phyloP scores from a whole-genome alignment of 768 basidiomycete genomes.

The Suillus ampliporus region DNA sequence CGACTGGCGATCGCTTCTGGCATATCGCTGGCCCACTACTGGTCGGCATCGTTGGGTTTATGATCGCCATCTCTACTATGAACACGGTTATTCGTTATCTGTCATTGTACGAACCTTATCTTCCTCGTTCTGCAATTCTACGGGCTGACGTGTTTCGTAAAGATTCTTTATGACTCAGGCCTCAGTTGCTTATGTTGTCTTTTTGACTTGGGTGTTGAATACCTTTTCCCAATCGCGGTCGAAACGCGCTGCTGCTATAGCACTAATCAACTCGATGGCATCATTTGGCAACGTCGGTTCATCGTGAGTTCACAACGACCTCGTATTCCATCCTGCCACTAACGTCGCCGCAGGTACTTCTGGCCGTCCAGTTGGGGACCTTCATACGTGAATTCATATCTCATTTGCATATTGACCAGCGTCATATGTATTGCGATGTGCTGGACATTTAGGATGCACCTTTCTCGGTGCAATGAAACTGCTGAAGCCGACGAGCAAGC shows the following conservation, averaged over 20 bases:
- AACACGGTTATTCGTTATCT: slow-evolving; percentile 66
- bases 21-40: slow-evolving; percentile 63
- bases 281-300: slow-evolving; percentile 84
- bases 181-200: slow-evolving; percentile 71
- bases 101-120: slow-evolving; percentile 52
- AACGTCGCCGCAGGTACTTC: slow-evolving; percentile 48
- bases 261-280: slow-evolving; percentile 78
- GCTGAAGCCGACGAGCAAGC: slow-evolving; percentile 44
- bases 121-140: background rate
- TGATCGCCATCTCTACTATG: slow-evolving; percentile 67
- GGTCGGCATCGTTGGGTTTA: slow-evolving; percentile 68
- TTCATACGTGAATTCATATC: slow-evolving; percentile 70
- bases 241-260: slow-evolving; percentile 86
- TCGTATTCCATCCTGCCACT: background rate
- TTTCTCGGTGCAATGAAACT: slow-evolving; percentile 45
- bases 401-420: slow-evolving; percentile 70
- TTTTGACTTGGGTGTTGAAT: slow-evolving; percentile 57
- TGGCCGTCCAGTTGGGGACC: slow-evolving; percentile 76
- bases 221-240: slow-evolving; percentile 77
- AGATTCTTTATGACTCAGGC: slow-evolving; percentile 81
- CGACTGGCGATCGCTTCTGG: slow-evolving; percentile 69
- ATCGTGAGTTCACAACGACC: slow-evolving; percentile 54
- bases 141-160: slow-evolving; percentile 4
- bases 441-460: slow-evolving; percentile 49
- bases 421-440: slow-evolving; percentile 55